Conservation (phyloP, 2,329 filamentous ascomycete species). For the Talaromyces sp. region DNA sequence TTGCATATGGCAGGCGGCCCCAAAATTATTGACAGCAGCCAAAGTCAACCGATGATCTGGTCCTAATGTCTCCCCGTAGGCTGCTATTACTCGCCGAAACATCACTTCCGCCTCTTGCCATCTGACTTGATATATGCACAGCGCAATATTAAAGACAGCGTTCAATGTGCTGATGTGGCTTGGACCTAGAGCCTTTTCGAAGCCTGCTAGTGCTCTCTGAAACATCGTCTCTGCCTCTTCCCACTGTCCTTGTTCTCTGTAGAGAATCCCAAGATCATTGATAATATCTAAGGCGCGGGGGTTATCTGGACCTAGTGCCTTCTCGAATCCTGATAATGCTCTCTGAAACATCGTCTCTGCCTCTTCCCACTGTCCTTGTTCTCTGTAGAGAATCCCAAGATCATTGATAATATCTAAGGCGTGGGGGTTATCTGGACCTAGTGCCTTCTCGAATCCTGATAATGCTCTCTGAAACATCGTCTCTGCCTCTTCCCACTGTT, state of each 20-base stretch:
- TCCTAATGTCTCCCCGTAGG: constrained; percentile 1
- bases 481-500: too few species aligned
- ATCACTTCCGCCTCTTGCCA: not conserved
- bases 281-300: not conserved
- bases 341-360: not conserved
- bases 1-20: not conserved
- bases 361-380: not conserved
- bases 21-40: not conserved
- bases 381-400: not conserved
- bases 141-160: constrained; percentile 20
- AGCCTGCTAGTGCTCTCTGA: not conserved
- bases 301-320: constrained; percentile 6
- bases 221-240: constrained; percentile 9
- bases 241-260: not conserved
- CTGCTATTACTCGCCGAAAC: constrained; percentile 8
- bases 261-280: not conserved
- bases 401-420: not conserved
- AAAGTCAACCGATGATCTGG: constrained; percentile 14
- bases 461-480: constrained; percentile 27
- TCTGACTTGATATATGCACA: constrained; percentile 18
- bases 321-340: constrained; percentile 6
- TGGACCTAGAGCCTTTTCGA: constrained; percentile 7
- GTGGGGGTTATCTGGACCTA: not conserved
- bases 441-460: not conserved
- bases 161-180: constrained; percentile 19